phyloP scores from a whole-genome alignment of 306 rosid genomes.

The Castanea mollissima region DNA sequence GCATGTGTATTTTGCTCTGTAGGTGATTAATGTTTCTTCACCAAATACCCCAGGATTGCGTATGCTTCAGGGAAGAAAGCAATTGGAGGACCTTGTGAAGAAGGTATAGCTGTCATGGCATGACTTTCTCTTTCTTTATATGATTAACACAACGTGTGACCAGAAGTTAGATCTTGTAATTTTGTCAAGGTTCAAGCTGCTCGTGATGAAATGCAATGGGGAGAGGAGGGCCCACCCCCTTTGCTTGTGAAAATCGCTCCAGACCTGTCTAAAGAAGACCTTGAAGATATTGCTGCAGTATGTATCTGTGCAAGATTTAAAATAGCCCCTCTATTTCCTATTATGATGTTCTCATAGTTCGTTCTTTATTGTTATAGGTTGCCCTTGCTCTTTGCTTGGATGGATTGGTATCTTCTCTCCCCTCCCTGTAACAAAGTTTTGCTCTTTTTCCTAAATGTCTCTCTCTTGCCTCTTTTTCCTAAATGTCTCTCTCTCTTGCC shows the following conservation, averaged over 20 bases:
- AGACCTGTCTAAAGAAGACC: constrained; percentile 94
- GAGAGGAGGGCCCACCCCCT: constrained; percentile 98
- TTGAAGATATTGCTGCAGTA: constrained; percentile 99
- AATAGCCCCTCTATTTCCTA: constrained; percentile 8
- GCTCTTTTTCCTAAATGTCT: background rate
- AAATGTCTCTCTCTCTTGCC: background rate
- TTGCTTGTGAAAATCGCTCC: constrained; percentile 98
- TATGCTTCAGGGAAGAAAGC: constrained; percentile 97
- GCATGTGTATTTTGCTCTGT: constrained; percentile 14
- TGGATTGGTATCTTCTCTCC: constrained; percentile 70
- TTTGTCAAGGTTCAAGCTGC: constrained; percentile 85
- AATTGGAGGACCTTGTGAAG: constrained; percentile 87
- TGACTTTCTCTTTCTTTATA: constrained; percentile 4
- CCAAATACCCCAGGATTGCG: constrained; percentile 99
- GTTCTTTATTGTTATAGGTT: constrained; percentile 54
- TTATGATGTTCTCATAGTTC: constrained; percentile 29
- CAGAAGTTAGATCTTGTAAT: constrained; percentile 25
- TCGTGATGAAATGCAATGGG: constrained; percentile 99
- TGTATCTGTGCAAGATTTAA: constrained; percentile 26
- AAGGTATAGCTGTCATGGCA: constrained; percentile 58
- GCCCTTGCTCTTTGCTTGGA: constrained; percentile 87
- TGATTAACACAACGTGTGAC: constrained; percentile 13
- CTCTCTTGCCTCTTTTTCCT: background rate
- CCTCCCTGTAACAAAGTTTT: constrained; percentile 19
- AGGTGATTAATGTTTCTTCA: constrained; percentile 99